Conservation (phyloP, 768 basidiomycete genomes). For the Omphalotus guepiniiformis region DNA sequence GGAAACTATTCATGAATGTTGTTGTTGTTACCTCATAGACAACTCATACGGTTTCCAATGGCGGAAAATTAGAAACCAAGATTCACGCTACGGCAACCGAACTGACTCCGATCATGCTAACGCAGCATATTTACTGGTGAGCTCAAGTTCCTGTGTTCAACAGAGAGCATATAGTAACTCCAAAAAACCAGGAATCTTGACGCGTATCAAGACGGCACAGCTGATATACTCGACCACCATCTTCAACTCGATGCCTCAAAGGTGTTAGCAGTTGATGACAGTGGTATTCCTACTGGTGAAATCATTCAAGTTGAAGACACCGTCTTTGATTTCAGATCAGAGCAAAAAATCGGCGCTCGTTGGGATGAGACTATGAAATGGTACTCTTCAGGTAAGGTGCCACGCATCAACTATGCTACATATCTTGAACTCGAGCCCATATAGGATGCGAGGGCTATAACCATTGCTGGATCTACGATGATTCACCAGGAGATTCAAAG, state of each 20-base stretch:
- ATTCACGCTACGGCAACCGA: constrained; percentile 45
- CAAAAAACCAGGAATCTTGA: constrained; percentile 41
- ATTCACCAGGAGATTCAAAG: constrained; percentile 14
- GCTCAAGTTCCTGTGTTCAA: constrained; percentile 1
- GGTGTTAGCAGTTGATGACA: constrained; percentile 35
- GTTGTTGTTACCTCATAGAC: constrained; percentile 32
- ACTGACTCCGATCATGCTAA: constrained; percentile 55
- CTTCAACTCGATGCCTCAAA: constrained; percentile 25
- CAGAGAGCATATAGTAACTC: too few relatives aligned
- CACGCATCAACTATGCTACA: constrained; percentile 13
- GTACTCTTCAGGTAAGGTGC: constrained; percentile 23
- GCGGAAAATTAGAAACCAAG: constrained; percentile 36
- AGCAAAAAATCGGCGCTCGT: constrained; percentile 25
- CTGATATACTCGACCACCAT: constrained; percentile 29
- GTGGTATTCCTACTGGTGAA: constrained; percentile 36
- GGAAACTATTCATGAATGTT: background rate
- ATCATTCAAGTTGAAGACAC: constrained; percentile 32
- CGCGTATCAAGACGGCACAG: constrained; percentile 38
- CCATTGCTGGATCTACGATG: constrained; percentile 46
- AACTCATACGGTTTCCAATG: constrained; percentile 42
- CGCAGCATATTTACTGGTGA: constrained; percentile 52
- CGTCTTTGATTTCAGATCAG: constrained; percentile 35
- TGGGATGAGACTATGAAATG: constrained; percentile 30
- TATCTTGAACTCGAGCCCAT: too few relatives aligned
- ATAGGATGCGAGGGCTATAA: constrained; percentile 50